Evolutionary conservation across 768 basidiomycete species (phyloP).

Genomic region (Termitomyces sp.): DNA sequence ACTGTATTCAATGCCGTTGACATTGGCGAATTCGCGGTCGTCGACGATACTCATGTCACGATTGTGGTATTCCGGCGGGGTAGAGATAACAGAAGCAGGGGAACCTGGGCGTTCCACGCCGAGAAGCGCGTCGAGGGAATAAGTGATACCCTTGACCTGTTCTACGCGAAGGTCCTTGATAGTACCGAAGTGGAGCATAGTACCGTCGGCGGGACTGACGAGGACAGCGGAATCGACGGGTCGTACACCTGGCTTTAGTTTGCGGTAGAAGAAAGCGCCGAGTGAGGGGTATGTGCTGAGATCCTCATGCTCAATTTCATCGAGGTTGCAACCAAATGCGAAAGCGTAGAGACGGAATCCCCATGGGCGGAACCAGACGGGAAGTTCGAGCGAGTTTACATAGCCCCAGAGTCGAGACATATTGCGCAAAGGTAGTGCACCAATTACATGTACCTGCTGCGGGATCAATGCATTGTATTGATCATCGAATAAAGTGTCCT

Average conservation of each 20-base stretch:
- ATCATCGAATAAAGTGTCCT: conserved; percentile 22
- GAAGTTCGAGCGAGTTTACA: conserved; percentile 88
- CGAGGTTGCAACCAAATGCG: conserved; percentile 92
- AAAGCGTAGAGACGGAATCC: conserved; percentile 83
- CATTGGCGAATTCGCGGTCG: conserved; percentile 90
- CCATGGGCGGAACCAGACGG: conserved; percentile 92
- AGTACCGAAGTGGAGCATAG: conserved; percentile 86
- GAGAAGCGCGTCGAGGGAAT: conserved; percentile 90
- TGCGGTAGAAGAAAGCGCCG: conserved; percentile 96
- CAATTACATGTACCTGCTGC: conserved; percentile 87
- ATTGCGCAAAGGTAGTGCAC: conserved; percentile 90
- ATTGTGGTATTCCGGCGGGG: conserved; percentile 37
- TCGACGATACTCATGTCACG: conserved; percentile 63
- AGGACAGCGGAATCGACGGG: conserved; percentile 76
- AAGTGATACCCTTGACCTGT: conserved; percentile 97
- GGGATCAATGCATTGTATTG: neutral
- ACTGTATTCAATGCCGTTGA: conserved; percentile 96
- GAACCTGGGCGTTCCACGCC: conserved; percentile 63
- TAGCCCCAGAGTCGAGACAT: conserved; percentile 98
- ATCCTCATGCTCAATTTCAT: conserved; percentile 82
- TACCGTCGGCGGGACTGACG: conserved; percentile 94
- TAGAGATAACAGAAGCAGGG: conserved; percentile 37
- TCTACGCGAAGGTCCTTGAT: conserved; percentile 80
- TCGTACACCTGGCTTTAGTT: conserved; percentile 75
- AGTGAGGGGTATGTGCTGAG: conserved; percentile 77